Evolutionary conservation across 495 filamentous ascomycete genomes (phyloP), one percentile per base, ranked within the genome.

Genomic region (Bathelium albidoporum): DNA sequence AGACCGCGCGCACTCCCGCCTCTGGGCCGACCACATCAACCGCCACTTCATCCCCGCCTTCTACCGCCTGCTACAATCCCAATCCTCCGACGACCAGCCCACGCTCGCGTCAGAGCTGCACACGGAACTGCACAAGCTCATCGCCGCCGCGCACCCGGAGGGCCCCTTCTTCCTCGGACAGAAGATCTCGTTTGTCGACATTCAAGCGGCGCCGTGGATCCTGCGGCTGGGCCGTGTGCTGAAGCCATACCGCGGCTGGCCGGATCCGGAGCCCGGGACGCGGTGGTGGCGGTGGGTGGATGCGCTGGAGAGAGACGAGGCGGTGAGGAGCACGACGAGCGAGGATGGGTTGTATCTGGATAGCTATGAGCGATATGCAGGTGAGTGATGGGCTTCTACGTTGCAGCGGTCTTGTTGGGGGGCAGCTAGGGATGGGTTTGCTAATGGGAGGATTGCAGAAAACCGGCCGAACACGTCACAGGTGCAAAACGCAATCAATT

Each of bases 21-120:
- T 96, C 2, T 96, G 92, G 93, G 79, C 84, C 53, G 90, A 96
- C 73, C 91, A 93, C 78, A 84, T 95, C 72, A 96, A 96, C 69
- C 83, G 89, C 52, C 81, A 87, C 66, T 85, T 96, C 60, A 80
- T 96, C 11, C 90, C 93, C 0, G 79, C 78, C 49, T 97, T 96
- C 79, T 95, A 91, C 72, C 80, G 80, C 53, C 78, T 91, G 31
- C 79, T 96, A 0, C 87, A 88, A 73, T 85, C 86, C 10, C 85
- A 89, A 66, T 84, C 90, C 29, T 73, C 79, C 55, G 65, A 78
- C 41, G 85, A 87, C 64, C 89, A 91, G 65, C 73, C 81, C 2
- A 76, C 83, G 43, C 77, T 83, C 67, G 83, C 84, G 1, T 79
- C 84, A 52, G 85, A 85, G 63, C 80, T 97, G 32, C 81, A 82